Evolutionary conservation across 1,139 yeast species (phyloP).

Genomic region (Pneumocystis jirovecii): DNA sequence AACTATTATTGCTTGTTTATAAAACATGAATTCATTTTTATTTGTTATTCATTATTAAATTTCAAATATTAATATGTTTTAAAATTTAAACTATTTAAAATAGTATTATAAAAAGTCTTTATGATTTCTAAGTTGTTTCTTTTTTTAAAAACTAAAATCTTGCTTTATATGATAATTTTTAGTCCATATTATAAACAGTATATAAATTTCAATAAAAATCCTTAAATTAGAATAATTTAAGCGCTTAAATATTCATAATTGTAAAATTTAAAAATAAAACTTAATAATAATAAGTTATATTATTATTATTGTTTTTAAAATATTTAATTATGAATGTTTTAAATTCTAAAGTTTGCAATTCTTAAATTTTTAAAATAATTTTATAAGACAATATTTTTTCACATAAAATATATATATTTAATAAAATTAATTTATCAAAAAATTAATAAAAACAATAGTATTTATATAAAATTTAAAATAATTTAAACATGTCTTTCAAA

Average conservation of each 20-base stretch:
- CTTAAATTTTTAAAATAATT: too few species aligned
- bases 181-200: neutral
- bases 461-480: neutral
- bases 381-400: too few species aligned
- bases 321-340: too few species aligned
- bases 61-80: neutral
- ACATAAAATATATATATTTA: too few species aligned
- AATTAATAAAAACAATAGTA: neutral
- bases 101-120: neutral
- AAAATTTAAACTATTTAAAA: neutral
- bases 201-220: neutral
- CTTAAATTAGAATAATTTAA: too few species aligned
- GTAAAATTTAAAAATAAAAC: too few species aligned
- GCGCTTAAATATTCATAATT: too few species aligned
- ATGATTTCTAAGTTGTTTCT: neutral
- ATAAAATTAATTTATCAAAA: too few species aligned
- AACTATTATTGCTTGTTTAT: neutral
- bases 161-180: neutral
- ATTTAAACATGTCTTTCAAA: neutral
- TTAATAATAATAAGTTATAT: too few species aligned
- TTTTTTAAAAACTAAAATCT: neutral
- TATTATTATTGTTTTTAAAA: too few species aligned
- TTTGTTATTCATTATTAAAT: neutral
- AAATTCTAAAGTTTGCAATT: too few species aligned
- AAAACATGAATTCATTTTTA: neutral